A percentile compares a stretch with the other conserved stretches of the same genome.
Conservation (phyloP, 495 filamentous ascomycete genomes). For the Penicillium verhagenii region DNA sequence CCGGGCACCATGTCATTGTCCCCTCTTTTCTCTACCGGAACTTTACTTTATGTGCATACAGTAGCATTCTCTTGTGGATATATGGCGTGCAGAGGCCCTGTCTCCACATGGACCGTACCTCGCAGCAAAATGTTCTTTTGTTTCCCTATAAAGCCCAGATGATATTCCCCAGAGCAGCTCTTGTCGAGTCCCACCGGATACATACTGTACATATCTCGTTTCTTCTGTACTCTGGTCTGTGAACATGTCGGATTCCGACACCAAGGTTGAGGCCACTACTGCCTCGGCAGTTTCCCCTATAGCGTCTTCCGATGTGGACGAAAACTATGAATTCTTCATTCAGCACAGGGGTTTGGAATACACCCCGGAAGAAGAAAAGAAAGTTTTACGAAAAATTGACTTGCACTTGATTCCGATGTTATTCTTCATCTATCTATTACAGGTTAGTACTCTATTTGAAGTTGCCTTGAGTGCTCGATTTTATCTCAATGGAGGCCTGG, state of each 20-base stretch:
- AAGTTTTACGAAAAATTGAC: slow-evolving; percentile 56
- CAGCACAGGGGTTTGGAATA: slow-evolving; percentile 31
- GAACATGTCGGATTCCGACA: slow-evolving; percentile 9
- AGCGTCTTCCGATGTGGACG: slow-evolving; percentile 20
- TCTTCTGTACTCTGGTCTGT: not conserved
- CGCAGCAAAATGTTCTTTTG: not conserved
- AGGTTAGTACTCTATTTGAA: slow-evolving; percentile 15
- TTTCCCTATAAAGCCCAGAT: not conserved
- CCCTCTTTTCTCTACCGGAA: not conserved
- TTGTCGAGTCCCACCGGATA: not conserved
- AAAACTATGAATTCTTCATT: slow-evolving; percentile 26
- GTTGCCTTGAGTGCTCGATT: too few species aligned
- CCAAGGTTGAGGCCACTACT: slow-evolving; percentile 16
- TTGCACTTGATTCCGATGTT: slow-evolving; percentile 53
- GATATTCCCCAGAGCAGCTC: not conserved
- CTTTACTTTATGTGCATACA: not conserved
- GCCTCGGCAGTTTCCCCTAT: slow-evolving; percentile 7
- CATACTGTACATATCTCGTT: not conserved
- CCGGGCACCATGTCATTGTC: not conserved
- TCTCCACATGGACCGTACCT: not conserved
- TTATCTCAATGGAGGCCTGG: too few species aligned
- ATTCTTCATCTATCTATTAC: slow-evolving; percentile 52
- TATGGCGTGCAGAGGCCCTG: slow-evolving; percentile 5
- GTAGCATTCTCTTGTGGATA: not conserved
- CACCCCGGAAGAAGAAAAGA: slow-evolving; percentile 45